Conservation (phyloP, 1,284 basidiomycete species). For the Apiotrichum brassicae region DNA sequence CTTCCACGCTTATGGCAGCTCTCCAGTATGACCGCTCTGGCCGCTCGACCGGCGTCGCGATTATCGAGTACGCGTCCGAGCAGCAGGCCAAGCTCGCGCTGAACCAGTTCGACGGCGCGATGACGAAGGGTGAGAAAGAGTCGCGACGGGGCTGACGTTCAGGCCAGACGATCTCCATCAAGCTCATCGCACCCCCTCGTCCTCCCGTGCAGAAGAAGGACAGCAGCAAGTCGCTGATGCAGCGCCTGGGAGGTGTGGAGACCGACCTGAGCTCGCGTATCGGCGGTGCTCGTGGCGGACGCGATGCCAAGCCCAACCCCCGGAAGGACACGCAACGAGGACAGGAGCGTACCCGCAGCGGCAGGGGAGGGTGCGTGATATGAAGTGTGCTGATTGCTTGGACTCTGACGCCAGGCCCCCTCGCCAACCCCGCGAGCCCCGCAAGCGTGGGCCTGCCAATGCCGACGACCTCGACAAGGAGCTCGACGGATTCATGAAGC, state of each 20-base stretch:
- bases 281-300: not conserved
- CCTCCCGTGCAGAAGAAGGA: not conserved
- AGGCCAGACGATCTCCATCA: slow-evolving; percentile 78
- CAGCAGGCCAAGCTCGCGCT: slow-evolving; percentile 77
- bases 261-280: not conserved
- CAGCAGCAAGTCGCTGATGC: slow-evolving; percentile 2
- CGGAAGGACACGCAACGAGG: not conserved
- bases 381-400: not conserved
- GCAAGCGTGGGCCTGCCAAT: slow-evolving; percentile 57
- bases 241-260: slow-evolving; percentile 3
- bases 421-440: slow-evolving; percentile 42
- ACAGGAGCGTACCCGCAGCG: slow-evolving; percentile 11
- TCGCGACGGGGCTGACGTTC: slow-evolving; percentile 1
- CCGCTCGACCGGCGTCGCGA: slow-evolving; percentile 78
- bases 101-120: slow-evolving; percentile 78
- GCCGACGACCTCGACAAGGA: slow-evolving; percentile 83
- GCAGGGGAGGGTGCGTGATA: slow-evolving; percentile 27
- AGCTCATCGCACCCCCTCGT: slow-evolving; percentile 47
- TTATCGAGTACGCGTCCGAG: slow-evolving; percentile 70
- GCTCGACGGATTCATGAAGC: slow-evolving; percentile 82
- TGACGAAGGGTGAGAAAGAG: slow-evolving; percentile 70
- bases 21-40: slow-evolving; percentile 88
- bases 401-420: not conserved
- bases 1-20: slow-evolving; percentile 9
- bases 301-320: not conserved